Percentiles rank a stretch among this genome's conserved stretches.
phyloP scores from a whole-genome alignment of 106 monocot species.

The Apostasia ramifera region DNA sequence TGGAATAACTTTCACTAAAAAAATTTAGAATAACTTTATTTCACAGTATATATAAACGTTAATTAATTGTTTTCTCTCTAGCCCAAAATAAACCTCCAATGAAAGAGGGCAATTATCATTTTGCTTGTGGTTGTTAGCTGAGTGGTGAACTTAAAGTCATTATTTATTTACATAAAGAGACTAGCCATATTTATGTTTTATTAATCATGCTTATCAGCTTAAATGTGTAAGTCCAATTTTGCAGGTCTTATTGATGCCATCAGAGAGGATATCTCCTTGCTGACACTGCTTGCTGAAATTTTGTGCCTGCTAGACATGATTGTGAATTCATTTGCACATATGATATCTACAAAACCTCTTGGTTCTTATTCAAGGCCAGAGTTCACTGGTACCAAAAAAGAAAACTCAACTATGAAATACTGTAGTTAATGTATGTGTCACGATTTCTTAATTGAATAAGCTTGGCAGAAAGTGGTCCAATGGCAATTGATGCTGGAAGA shows the following conservation, averaged over 20 bases:
- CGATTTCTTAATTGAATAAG: conserved; percentile 6
- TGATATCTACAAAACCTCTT: conserved; percentile 82
- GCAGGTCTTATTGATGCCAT: conserved; percentile 79
- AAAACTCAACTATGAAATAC: neutral
- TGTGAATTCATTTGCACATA: conserved; percentile 97
- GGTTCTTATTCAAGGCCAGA: conserved; percentile 88
- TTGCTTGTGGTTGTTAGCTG: too few relatives aligned
- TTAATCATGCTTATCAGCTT: too few relatives aligned
- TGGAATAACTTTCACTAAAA: too few relatives aligned
- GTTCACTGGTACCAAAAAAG: conserved; percentile 56
- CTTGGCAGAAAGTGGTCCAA: conserved; percentile 70
- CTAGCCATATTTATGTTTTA: neutral
- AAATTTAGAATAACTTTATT: too few relatives aligned
- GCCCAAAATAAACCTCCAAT: too few relatives aligned
- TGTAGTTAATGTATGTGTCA: neutral
- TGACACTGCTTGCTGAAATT: conserved; percentile 88
- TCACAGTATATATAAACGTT: too few relatives aligned
- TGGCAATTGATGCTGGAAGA: conserved; percentile 95
- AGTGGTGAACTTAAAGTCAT: neutral
- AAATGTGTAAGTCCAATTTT: neutral
- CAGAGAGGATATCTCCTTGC: conserved; percentile 67
- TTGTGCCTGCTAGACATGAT: conserved; percentile 93
- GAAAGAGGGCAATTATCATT: too few relatives aligned
- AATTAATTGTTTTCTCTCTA: too few relatives aligned
- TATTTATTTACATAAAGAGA: neutral